Base-by-base conservation (phyloP, 495 filamentous ascomycete species). In the Lophium mytilinum region DNA sequence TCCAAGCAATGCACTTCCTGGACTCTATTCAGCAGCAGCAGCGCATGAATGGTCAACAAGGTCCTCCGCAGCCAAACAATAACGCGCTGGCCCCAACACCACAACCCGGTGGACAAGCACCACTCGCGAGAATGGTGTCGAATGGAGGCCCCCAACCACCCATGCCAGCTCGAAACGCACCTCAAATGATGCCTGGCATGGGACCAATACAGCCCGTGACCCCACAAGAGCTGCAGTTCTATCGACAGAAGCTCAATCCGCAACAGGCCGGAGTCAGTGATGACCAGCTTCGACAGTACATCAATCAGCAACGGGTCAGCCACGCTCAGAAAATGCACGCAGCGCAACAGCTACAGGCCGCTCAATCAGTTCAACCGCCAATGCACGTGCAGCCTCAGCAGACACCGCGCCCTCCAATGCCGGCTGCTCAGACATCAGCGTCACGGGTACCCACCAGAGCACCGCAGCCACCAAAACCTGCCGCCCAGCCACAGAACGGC, bases 301-400 rank as follows among this genome's bases (percentile, higher is more conserved):
- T 66, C 24, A 45, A 39, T 36, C 37, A 52, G 10, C 50, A 53
- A n/a, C 40, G 39, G 50, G 53, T 21, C 51, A 52, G 46, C 4
- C 39, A 41, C 3, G 39, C 39, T 14, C 39, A 41, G 17, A 12
- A 17, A 4, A 12, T 14, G 39, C 11, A 14, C 12, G 11, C 1
- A 17, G 24, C 18, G 76, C 6, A 61, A 70, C 18, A 68, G 54
- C 43, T 73, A 71, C 37, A 68, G 70, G 34, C 71, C 55, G 66
- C 65, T 54, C 69, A 73, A 48, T 50, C 50, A 33, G 51, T 41
- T 11, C 30, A 48, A 18, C 14, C 40, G n/a, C 19, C 37, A 8
- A 9, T 24, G 70, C 60, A 39, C 66, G 62, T 58, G 47, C 57
- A 63, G 41, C 65, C 64, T 42, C 61, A 62, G 15, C 56, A 59